phyloP scores from a whole-genome alignment of 768 basidiomycete genomes.

The Fibroporia radiculosa region DNA sequence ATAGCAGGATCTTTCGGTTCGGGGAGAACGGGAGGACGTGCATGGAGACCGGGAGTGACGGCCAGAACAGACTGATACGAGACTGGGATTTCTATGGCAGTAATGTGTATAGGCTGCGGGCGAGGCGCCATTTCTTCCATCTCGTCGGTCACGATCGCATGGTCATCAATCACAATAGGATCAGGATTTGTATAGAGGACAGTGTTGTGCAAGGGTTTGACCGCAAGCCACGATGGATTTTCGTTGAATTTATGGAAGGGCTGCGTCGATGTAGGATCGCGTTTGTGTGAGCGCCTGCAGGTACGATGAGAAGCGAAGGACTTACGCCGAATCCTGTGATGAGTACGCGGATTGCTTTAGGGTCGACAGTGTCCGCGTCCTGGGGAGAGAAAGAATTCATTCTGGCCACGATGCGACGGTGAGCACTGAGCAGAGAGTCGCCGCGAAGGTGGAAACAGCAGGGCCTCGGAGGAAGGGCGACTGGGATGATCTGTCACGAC shows the following conservation, averaged over 20 bases:
- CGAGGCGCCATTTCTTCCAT: conserved; percentile 12
- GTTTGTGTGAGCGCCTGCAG: not conserved
- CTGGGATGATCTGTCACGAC: too few species aligned
- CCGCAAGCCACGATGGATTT: conserved; percentile 72
- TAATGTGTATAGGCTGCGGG: conserved; percentile 44
- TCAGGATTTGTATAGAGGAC: conserved; percentile 32
- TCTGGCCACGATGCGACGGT: not conserved
- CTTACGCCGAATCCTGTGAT: conserved; percentile 50
- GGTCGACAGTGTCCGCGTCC: conserved; percentile 17
- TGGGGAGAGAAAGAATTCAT: not conserved
- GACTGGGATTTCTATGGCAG: conserved; percentile 50
- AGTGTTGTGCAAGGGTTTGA: conserved; percentile 51
- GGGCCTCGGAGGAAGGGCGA: too few species aligned
- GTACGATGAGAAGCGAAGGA: not conserved
- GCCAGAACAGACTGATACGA: conserved; percentile 49
- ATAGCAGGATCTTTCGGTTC: conserved; percentile 30
- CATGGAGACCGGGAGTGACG: conserved; percentile 50
- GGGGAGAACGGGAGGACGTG: conserved; percentile 45
- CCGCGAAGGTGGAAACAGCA: too few species aligned
- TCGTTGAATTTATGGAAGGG: conserved; percentile 16
- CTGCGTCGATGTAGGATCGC: conserved; percentile 8
- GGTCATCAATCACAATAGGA: conserved; percentile 3
- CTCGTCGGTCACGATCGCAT: conserved; percentile 15
- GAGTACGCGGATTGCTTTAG: conserved; percentile 36
- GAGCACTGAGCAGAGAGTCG: too few species aligned